phyloP scores from a whole-genome alignment of 2,329 filamentous ascomycete genomes.

The Akanthomyces muscarius region DNA sequence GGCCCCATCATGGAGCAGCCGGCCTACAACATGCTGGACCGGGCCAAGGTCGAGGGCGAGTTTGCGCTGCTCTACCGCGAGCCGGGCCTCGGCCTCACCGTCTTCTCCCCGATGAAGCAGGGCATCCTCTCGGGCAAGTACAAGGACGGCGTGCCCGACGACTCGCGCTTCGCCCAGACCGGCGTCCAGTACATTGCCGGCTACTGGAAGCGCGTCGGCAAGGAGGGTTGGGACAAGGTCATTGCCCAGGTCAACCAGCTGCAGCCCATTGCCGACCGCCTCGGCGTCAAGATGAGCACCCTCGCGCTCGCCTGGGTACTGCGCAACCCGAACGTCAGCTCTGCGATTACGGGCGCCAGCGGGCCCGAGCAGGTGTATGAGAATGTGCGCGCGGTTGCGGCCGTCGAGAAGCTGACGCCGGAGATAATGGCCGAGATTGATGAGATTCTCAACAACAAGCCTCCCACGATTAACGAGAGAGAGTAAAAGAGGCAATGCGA shows the following conservation, averaged over 20 bases:
- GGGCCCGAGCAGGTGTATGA: constrained; percentile 56
- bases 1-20: constrained; percentile 65
- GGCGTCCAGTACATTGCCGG: constrained; percentile 53
- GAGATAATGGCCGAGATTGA: constrained; percentile 60
- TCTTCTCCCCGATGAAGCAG: constrained; percentile 54
- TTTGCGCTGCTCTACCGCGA: constrained; percentile 58
- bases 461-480: constrained; percentile 37
- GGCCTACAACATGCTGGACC: constrained; percentile 59
- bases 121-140: constrained; percentile 66
- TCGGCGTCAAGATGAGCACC: constrained; percentile 54
- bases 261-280: constrained; percentile 59
- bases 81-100: constrained; percentile 57
- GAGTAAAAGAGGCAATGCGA: constrained; percentile 23
- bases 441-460: constrained; percentile 55
- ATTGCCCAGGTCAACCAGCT: constrained; percentile 58
- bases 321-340: constrained; percentile 58
- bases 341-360: constrained; percentile 58
- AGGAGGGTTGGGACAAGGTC: constrained; percentile 50
- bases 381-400: constrained; percentile 50
- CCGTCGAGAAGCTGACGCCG: constrained; percentile 53
- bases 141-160: constrained; percentile 57
- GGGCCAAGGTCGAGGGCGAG: constrained; percentile 61
- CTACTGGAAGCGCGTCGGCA: constrained; percentile 47
- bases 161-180: constrained; percentile 54
- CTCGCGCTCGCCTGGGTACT: constrained; percentile 61